These are phyloP conservation scores for Plasmodium cynomolgi DNA, from an alignment of 169 alveolate species.

Conservation along the genomic window DNA sequence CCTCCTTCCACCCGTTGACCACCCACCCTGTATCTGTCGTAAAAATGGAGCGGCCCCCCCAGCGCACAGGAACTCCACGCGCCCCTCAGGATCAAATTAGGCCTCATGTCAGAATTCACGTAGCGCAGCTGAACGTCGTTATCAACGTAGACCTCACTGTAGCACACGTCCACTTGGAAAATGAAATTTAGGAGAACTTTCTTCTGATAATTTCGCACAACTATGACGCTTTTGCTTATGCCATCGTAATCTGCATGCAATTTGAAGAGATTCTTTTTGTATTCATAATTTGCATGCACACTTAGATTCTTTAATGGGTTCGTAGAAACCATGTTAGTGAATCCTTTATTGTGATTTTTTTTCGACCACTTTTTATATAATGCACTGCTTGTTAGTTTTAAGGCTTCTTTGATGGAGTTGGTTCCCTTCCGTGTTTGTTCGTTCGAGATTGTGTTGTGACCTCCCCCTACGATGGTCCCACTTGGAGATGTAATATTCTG, in stretches of 20 bases:
- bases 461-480: not conserved
- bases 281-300: slow-evolving; percentile 7
- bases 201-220: slow-evolving; percentile 8
- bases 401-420: not conserved
- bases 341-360: not conserved
- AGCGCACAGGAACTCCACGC: slow-evolving; percentile 19
- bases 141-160: slow-evolving; percentile 1
- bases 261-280: slow-evolving; percentile 45
- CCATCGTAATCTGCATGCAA: slow-evolving; percentile 49
- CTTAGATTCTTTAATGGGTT: slow-evolving; percentile 36
- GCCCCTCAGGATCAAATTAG: slow-evolving; percentile 9
- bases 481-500: not conserved
- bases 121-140: not conserved
- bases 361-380: slow-evolving; percentile 52
- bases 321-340: slow-evolving; percentile 25
- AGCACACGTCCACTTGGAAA: slow-evolving; percentile 27
- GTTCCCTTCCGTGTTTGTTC: not conserved
- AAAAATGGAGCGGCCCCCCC: not conserved
- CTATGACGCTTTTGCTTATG: slow-evolving; percentile 4
- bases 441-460: not conserved
- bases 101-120: not conserved
- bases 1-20: too few species aligned
- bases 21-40: not conserved
- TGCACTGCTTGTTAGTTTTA: not conserved
- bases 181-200: slow-evolving; percentile 1